A percentile compares a stretch with the other conserved stretches of the same genome.
phyloP scores from a whole-genome alignment of 148 eudicot species.

The Fagopyrum tataricum region DNA sequence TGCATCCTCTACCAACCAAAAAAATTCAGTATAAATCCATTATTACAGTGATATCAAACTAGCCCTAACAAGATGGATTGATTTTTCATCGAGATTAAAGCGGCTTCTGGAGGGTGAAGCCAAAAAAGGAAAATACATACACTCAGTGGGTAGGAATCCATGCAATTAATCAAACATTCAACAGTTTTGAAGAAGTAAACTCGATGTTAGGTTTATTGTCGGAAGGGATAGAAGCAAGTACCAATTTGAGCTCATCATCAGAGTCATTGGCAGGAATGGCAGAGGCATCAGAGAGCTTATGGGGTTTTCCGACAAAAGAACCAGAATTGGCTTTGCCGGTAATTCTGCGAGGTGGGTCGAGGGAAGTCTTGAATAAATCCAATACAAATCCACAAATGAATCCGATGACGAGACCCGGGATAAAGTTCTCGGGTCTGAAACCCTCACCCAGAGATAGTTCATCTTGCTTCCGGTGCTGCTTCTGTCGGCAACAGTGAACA shows the following conservation, averaged over 20 bases:
- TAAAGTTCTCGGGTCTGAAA: constrained; percentile 81
- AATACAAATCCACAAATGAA: constrained; percentile 69
- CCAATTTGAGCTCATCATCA: constrained; percentile 84
- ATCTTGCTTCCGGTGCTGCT: constrained; percentile 23
- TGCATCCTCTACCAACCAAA: no score
- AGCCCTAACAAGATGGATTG: no score
- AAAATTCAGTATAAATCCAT: no score
- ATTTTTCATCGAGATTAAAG: no score
- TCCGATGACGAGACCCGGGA: constrained; percentile 84
- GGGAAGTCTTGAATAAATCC: constrained; percentile 54
- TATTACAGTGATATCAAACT: no score
- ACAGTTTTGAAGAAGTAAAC: no score
- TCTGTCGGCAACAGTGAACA: neutral
- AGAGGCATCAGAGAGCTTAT: constrained; percentile 18
- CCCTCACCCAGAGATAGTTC: constrained; percentile 52
- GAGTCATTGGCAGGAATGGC: constrained; percentile 12
- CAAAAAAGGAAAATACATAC: no score
- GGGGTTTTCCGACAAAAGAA: constrained; percentile 18
- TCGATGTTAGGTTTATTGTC: no score
- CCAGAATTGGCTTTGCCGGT: neutral
- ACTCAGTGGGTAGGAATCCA: no score
- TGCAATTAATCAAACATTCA: no score
- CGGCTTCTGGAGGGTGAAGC: no score
- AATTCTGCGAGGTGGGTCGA: constrained; percentile 20
- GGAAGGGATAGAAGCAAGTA: no score